Percentiles rank a stretch among this genome's conserved stretches.
Conservation (phyloP, 192 early-diverging fungal genomes). For the Backusella australiensis region DNA sequence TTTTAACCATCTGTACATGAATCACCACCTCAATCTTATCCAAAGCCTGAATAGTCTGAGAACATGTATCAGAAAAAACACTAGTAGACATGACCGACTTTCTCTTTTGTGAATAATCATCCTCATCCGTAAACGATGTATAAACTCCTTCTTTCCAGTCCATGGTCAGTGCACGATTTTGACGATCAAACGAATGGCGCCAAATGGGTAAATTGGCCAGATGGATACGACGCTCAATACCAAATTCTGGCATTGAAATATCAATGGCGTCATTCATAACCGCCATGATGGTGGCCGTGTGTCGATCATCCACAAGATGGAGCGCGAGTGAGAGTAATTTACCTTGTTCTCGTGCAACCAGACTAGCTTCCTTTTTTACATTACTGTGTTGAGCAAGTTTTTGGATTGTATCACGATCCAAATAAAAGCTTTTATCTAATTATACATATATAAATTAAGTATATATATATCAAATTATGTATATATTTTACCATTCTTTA, state of each 20-base stretch:
- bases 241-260: constrained; percentile 67
- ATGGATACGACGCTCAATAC: constrained; percentile 67
- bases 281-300: constrained; percentile 63
- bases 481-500: constrained; percentile 15
- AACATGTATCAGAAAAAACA: constrained; percentile 15
- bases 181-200: constrained; percentile 37
- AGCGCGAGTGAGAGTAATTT: constrained; percentile 63
- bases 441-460: not conserved
- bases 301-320: constrained; percentile 45
- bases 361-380: constrained; percentile 67
- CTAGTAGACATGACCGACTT: constrained; percentile 23
- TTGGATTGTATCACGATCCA: constrained; percentile 53
- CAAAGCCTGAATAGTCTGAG: constrained; percentile 42
- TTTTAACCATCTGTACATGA: constrained; percentile 44
- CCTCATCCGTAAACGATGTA: constrained; percentile 20
- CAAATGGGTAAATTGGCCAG: constrained; percentile 50
- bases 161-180: constrained; percentile 35
- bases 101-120: constrained; percentile 11
- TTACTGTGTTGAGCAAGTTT: constrained; percentile 73
- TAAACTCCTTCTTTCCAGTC: constrained; percentile 46
- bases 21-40: constrained; percentile 45
- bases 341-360: constrained; percentile 69
- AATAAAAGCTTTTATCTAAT: constrained; percentile 51
- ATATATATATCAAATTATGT: not conserved
- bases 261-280: constrained; percentile 68